These are phyloP conservation scores for Microglena sp. DNA, from an alignment of 139 green algal genomes.

Conservation along the genomic window DNA sequence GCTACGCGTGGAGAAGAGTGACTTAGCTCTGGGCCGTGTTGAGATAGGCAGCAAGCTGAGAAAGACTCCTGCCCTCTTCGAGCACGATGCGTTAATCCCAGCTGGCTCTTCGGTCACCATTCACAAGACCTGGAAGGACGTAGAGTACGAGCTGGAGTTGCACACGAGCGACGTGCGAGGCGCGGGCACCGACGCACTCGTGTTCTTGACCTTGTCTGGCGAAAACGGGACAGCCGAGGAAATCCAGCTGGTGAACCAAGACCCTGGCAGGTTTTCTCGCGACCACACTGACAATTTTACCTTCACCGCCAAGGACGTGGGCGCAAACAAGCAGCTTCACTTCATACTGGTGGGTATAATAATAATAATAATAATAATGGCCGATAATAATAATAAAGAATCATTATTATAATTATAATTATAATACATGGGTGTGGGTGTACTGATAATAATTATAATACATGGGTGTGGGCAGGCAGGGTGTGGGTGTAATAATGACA, in stretches of 20 bases:
- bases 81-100: too few species aligned
- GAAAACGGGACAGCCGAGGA: constrained; percentile 14
- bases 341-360: constrained; percentile 3
- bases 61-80: too few species aligned
- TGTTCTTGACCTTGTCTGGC: constrained; percentile 11
- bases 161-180: constrained; percentile 5
- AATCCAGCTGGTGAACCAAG: constrained; percentile 11
- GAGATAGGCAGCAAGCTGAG: too few species aligned
- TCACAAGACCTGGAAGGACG: too few species aligned
- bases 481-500: neutral
- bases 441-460: neutral
- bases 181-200: constrained; percentile 1
- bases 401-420: neutral
- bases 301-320: constrained; percentile 4
- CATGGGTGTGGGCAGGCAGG: too few species aligned
- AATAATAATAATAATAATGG: neutral
- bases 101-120: too few species aligned
- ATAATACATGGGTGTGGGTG: too few species aligned
- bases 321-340: neutral
- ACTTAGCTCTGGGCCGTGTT: too few species aligned
- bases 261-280: neutral
- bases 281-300: neutral
- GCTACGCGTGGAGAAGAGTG: too few species aligned
- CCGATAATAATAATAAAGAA: neutral
- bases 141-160: neutral